These are phyloP conservation scores for Cenococcum geophilum DNA, from an alignment of 495 filamentous ascomycete species.

Conservation along the genomic window DNA sequence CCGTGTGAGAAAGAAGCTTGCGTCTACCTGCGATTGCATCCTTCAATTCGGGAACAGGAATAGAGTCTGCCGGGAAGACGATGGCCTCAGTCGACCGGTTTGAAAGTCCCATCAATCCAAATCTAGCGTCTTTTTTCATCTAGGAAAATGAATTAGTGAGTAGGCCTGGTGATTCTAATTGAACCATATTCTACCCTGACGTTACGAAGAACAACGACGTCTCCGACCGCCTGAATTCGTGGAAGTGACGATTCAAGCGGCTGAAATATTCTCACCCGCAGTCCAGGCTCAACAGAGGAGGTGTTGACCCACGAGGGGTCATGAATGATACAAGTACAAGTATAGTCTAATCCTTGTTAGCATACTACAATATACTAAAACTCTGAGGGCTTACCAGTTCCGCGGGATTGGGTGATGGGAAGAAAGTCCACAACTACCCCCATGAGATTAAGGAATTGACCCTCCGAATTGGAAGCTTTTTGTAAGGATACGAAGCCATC, in stretches of 20 bases:
- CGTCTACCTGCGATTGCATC: constrained; percentile 17
- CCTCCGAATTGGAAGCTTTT: neutral
- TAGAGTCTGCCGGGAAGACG: constrained; percentile 18
- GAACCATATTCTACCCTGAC: constrained; percentile 24
- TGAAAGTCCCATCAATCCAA: neutral
- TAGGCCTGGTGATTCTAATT: neutral
- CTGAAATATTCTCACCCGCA: constrained; percentile 30
- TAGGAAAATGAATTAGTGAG: neutral
- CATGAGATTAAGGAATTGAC: neutral
- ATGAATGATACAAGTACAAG: constrained; percentile 32
- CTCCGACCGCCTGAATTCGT: constrained; percentile 24
- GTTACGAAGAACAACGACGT: constrained; percentile 32
- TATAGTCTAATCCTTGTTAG: constrained; percentile 15
- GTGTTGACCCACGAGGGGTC: constrained; percentile 14
- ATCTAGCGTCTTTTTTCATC: neutral
- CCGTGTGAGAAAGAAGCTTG: neutral
- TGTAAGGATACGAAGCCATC: neutral
- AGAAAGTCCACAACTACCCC: constrained; percentile 44
- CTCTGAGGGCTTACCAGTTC: constrained; percentile 41
- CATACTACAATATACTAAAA: constrained; percentile 43
- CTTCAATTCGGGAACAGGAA: constrained; percentile 21
- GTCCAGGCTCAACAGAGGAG: constrained; percentile 7
- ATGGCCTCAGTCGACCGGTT: neutral
- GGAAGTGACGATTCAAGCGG: constrained; percentile 19
- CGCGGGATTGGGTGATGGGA: constrained; percentile 39